These are phyloP conservation scores for Agrocybe pediades DNA, from an alignment of 768 basidiomycete species.

Conservation along the genomic window DNA sequence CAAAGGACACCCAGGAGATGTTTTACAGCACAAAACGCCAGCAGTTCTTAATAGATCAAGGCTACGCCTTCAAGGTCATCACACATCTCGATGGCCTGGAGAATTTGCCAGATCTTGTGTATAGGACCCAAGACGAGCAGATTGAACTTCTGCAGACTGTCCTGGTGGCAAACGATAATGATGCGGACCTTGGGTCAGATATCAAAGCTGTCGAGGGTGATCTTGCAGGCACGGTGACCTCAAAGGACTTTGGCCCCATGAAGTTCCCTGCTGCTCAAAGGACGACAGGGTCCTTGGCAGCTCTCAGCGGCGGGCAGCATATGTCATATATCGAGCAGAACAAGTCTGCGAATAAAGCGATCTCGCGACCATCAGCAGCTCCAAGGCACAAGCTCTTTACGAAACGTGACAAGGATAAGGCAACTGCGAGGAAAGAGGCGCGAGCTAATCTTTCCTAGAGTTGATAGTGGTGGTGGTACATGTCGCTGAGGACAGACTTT, in stretches of 20 bases:
- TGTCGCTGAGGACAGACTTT: background rate
- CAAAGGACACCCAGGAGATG: slow-evolving; percentile 99
- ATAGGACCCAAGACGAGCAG: slow-evolving; percentile 88
- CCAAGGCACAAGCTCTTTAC: slow-evolving; percentile 79
- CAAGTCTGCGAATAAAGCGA: slow-evolving; percentile 84
- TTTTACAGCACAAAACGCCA: slow-evolving; percentile 99
- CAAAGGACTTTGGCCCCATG: slow-evolving; percentile 82
- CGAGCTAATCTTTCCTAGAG: slow-evolving; percentile 14
- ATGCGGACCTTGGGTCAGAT: slow-evolving; percentile 86
- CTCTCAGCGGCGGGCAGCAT: slow-evolving; percentile 86
- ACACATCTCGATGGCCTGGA: slow-evolving; percentile 95
- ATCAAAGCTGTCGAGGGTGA: slow-evolving; percentile 84
- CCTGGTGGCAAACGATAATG: slow-evolving; percentile 86
- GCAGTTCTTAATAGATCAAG: slow-evolving; percentile 98
- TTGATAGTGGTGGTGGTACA: background rate
- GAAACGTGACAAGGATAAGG: slow-evolving; percentile 80
- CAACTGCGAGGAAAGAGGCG: slow-evolving; percentile 49
- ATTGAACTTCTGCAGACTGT: slow-evolving; percentile 96
- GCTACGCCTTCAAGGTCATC: slow-evolving; percentile 99
- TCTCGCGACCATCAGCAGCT: slow-evolving; percentile 46
- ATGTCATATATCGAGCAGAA: slow-evolving; percentile 95
- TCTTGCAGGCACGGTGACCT: slow-evolving; percentile 82
- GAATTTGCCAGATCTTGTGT: slow-evolving; percentile 84
- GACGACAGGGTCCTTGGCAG: slow-evolving; percentile 79
- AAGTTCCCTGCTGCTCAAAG: slow-evolving; percentile 72